These are phyloP conservation scores for Boletus fagicola DNA, from an alignment of 768 basidiomycete species.

Conservation along the genomic window DNA sequence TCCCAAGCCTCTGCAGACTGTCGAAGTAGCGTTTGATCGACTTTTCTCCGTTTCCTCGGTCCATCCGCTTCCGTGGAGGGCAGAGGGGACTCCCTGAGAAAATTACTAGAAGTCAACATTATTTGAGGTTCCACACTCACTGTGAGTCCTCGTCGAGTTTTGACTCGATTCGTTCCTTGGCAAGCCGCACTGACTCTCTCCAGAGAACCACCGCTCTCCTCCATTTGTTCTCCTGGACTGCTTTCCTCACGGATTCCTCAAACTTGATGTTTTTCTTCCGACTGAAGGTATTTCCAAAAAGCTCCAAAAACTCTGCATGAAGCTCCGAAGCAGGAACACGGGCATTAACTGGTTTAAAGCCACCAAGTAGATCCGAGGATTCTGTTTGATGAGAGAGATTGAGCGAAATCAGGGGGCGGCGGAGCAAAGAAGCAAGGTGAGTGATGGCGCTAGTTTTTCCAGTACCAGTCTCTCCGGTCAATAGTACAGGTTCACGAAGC, in stretches of 20 bases:
- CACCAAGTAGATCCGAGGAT: slow-evolving; percentile 89
- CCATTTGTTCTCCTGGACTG: slow-evolving; percentile 83
- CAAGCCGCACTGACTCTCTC: slow-evolving; percentile 72
- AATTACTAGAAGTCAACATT: neutral
- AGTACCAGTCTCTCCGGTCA: slow-evolving; percentile 98
- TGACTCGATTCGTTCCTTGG: slow-evolving; percentile 58
- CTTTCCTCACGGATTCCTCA: slow-evolving; percentile 76
- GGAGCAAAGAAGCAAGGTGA: slow-evolving; percentile 77
- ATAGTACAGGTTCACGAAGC: slow-evolving; percentile 76
- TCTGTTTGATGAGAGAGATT: slow-evolving; percentile 98
- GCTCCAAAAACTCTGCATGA: slow-evolving; percentile 69
- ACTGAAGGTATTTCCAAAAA: slow-evolving; percentile 88
- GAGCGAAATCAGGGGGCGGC: slow-evolving; percentile 75
- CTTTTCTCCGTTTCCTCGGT: slow-evolving; percentile 71
- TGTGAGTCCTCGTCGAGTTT: slow-evolving; percentile 28
- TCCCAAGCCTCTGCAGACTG: slow-evolving; percentile 61
- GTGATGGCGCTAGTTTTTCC: slow-evolving; percentile 95
- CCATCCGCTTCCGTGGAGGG: slow-evolving; percentile 39
- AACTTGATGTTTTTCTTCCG: slow-evolving; percentile 86
- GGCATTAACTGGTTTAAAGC: slow-evolving; percentile 94
- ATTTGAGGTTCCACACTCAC: slow-evolving; percentile 16
- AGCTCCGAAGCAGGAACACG: slow-evolving; percentile 70
- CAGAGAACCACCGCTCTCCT: slow-evolving; percentile 78
- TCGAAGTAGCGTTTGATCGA: slow-evolving; percentile 43
- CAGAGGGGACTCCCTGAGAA: slow-evolving; percentile 19